Evolutionary conservation across 345 rosid genomes (phyloP).

Genomic region (Brassica cretica): DNA sequence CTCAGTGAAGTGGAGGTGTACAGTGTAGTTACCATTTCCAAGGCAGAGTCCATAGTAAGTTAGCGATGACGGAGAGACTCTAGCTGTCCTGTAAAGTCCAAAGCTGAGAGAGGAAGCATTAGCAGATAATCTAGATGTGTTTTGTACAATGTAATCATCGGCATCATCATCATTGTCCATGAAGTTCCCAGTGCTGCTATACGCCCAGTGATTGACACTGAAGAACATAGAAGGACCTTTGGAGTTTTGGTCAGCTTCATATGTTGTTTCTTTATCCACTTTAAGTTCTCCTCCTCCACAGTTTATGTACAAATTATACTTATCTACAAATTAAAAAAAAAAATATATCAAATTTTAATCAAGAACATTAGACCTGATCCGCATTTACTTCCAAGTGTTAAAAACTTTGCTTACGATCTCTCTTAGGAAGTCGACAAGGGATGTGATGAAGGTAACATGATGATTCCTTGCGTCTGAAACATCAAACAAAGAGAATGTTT

Average conservation of each 20-base stretch:
- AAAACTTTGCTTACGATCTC: slow-evolving; percentile 47
- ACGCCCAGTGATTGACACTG: slow-evolving; percentile 58
- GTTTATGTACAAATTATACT: slow-evolving; percentile 61
- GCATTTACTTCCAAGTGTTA: background rate
- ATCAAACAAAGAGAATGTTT: slow-evolving; percentile 8
- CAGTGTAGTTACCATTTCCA: slow-evolving; percentile 68
- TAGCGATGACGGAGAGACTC: slow-evolving; percentile 72
- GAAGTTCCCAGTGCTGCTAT: slow-evolving; percentile 90
- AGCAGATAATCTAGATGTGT: slow-evolving; percentile 52
- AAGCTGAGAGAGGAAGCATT: slow-evolving; percentile 41
- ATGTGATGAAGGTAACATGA: slow-evolving; percentile 65
- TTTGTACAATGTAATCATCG: slow-evolving; percentile 53
- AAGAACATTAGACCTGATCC: slow-evolving; percentile 13
- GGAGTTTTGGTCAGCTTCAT: slow-evolving; percentile 57
- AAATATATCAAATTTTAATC: background rate
- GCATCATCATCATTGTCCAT: slow-evolving; percentile 68
- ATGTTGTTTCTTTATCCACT: slow-evolving; percentile 35
- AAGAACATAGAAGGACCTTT: slow-evolving; percentile 74
- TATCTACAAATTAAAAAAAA: slow-evolving; percentile 38
- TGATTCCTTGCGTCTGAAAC: slow-evolving; percentile 52
- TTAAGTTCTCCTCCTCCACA: slow-evolving; percentile 69
- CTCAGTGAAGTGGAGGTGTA: slow-evolving; percentile 87
- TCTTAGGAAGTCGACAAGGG: slow-evolving; percentile 55
- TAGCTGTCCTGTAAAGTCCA: slow-evolving; percentile 61
- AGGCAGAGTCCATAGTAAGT: slow-evolving; percentile 88